phyloP scores from a whole-genome alignment of 1,139 yeast species.

The Pneumocystis jirovecii region DNA sequence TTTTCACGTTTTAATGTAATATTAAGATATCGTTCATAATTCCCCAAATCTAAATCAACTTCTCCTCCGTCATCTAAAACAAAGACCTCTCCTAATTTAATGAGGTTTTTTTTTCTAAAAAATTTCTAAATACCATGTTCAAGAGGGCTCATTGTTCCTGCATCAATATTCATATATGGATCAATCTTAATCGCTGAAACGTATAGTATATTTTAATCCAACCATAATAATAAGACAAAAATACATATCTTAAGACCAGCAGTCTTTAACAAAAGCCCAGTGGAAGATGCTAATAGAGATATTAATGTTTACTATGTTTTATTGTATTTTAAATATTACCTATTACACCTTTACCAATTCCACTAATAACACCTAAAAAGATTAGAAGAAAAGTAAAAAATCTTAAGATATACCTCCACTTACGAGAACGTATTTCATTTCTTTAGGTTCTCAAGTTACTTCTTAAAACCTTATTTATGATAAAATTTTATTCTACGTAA shows the following conservation, averaged over 20 bases:
- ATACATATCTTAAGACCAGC: slow-evolving; percentile 49
- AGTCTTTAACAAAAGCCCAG: slow-evolving; percentile 88
- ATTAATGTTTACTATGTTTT: background rate
- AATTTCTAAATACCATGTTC: slow-evolving; percentile 59
- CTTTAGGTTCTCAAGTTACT: background rate
- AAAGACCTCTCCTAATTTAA: slow-evolving; percentile 50
- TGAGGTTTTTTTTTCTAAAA: background rate
- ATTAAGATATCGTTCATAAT: slow-evolving; percentile 90
- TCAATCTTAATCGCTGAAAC: slow-evolving; percentile 96
- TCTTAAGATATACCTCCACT: slow-evolving; percentile 52
- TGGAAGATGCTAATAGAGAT: slow-evolving; percentile 56
- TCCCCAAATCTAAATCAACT: slow-evolving; percentile 93
- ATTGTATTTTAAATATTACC: slow-evolving; percentile 11
- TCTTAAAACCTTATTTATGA: background rate
- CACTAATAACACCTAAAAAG: slow-evolving; percentile 91
- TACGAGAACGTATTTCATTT: slow-evolving; percentile 95
- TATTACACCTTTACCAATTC: slow-evolving; percentile 96
- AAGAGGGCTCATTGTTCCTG: slow-evolving; percentile 98
- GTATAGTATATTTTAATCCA: background rate
- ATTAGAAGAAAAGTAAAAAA: slow-evolving; percentile 24
- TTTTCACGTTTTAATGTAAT: slow-evolving; percentile 86
- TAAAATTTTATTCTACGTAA: background rate
- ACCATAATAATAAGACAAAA: background rate
- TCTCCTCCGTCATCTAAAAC: slow-evolving; percentile 98
- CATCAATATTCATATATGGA: slow-evolving; percentile 98